Evolutionary conservation across 2,329 filamentous ascomycete genomes (phyloP).

Genomic region (Botrytis paeoniae): DNA sequence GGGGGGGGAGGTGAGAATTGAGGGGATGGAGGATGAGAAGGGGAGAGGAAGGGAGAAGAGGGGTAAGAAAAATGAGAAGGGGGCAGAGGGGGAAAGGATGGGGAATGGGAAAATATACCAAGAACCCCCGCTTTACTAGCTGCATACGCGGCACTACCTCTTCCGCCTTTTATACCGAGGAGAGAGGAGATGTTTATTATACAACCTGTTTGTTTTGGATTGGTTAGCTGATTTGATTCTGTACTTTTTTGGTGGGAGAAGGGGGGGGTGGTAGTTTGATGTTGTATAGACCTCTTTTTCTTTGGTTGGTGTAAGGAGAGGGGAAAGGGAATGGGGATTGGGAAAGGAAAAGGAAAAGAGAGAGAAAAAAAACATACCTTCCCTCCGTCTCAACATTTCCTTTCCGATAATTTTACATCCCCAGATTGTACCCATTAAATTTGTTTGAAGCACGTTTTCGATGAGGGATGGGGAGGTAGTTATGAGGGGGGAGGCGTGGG

Average conservation of each 20-base stretch:
- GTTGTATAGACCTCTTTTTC: no score
- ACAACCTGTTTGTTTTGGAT: constrained; percentile 45
- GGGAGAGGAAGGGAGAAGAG: background rate
- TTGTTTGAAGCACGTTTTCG: constrained; percentile 61
- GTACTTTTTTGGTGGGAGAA: no score
- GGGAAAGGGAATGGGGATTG: background rate
- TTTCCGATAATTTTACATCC: constrained; percentile 54
- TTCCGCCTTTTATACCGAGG: constrained; percentile 65
- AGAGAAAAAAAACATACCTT: constrained; percentile 25
- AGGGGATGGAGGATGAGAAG: background rate
- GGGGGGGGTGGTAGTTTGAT: no score
- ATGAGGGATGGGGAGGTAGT: constrained; percentile 51
- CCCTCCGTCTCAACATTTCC: constrained; percentile 45
- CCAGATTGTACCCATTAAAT: constrained; percentile 64
- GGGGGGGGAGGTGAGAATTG: background rate
- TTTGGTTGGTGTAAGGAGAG: no score
- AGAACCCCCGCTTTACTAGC: constrained; percentile 79
- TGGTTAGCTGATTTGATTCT: background rate
- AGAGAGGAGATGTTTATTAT: constrained; percentile 83
- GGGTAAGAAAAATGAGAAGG: background rate
- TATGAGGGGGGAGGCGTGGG: constrained; percentile 63
- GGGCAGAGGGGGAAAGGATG: no score
- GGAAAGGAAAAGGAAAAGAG: background rate
- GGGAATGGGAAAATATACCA: constrained; percentile 45
- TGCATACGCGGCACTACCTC: constrained; percentile 70